Percentiles rank a stretch among this genome's conserved stretches.
Evolutionary conservation across 2,329 filamentous ascomycete genomes (phyloP).

Genomic region (Aspergillus quadrilineatus): DNA sequence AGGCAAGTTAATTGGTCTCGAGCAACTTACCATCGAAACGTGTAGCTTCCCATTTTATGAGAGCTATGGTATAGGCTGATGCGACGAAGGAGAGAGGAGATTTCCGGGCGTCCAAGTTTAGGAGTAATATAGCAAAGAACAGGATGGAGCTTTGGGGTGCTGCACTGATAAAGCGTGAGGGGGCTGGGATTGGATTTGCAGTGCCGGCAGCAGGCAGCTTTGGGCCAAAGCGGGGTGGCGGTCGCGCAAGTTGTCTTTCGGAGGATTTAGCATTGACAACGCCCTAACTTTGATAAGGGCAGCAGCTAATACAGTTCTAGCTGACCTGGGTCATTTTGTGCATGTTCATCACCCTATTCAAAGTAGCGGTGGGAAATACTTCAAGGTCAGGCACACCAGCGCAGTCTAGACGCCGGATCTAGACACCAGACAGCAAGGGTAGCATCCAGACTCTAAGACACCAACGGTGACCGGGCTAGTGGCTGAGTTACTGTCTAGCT

Average conservation of each 20-base stretch:
- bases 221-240: conserved; percentile 18
- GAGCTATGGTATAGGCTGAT: not conserved
- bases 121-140: not conserved
- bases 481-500: not conserved
- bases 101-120: not conserved
- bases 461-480: not conserved
- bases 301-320: not conserved
- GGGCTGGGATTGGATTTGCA: conserved; percentile 14
- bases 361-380: conserved; percentile 11
- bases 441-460: not conserved
- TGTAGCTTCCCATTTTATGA: conserved; percentile 34
- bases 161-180: conserved; percentile 10
- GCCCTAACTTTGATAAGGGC: conserved; percentile 1
- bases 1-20: conserved; percentile 2
- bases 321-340: not conserved
- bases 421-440: not conserved
- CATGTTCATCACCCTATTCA: not conserved
- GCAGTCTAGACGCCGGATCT: not conserved
- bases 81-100: not conserved
- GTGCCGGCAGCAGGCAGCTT: conserved; percentile 3
- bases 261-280: conserved; percentile 8
- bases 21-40: conserved; percentile 39
- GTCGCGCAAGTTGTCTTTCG: conserved; percentile 9
- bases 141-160: conserved; percentile 3
- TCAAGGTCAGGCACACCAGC: not conserved